phyloP scores from a whole-genome alignment of 139 green algal species.

The Chlamydomonas incerta region DNA sequence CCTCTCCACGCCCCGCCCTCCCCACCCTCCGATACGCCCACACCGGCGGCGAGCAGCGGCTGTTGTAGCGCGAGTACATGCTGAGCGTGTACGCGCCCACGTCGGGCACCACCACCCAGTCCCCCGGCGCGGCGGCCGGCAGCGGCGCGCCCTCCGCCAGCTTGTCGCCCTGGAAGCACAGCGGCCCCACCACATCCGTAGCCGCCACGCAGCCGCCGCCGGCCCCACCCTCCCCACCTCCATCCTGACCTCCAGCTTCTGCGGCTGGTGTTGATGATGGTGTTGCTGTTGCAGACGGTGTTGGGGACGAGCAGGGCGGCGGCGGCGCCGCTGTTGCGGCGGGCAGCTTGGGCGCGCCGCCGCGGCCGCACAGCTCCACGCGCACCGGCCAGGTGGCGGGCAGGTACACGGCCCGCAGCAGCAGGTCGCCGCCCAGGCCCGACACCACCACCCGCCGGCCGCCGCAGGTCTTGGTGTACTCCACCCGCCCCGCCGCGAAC shows the following conservation, averaged over 20 bases:
- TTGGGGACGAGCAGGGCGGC: not conserved
- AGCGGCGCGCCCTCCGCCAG: constrained; percentile 41
- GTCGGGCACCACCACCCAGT: constrained; percentile 53
- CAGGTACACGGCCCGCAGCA: constrained; percentile 59
- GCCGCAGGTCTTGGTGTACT: constrained; percentile 57
- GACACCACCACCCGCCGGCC: constrained; percentile 52
- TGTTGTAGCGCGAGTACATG: constrained; percentile 64
- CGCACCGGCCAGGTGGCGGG: constrained; percentile 49
- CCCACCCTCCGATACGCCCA: constrained; percentile 33
- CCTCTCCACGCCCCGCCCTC: not conserved
- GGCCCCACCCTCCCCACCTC: not conserved
- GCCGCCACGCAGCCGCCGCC: not conserved
- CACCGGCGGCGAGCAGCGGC: constrained; percentile 49
- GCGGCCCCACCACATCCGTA: constrained; percentile 53
- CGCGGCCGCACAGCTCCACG: constrained; percentile 42
- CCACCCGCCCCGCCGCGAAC: constrained; percentile 38
- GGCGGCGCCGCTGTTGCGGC: not conserved
- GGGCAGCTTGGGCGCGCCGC: not conserved
- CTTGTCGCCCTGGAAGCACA: constrained; percentile 62
- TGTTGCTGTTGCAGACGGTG: no score
- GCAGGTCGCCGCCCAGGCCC: constrained; percentile 51
- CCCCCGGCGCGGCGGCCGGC: constrained; percentile 38
- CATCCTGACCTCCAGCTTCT: not conserved
- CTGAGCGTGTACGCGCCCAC: constrained; percentile 53
- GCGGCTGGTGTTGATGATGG: no score